Evolutionary conservation across 176 grass and related monocot species (phyloP), one percentile per base, ranked within the genome.

Genomic region (Carex cristatella): DNA sequence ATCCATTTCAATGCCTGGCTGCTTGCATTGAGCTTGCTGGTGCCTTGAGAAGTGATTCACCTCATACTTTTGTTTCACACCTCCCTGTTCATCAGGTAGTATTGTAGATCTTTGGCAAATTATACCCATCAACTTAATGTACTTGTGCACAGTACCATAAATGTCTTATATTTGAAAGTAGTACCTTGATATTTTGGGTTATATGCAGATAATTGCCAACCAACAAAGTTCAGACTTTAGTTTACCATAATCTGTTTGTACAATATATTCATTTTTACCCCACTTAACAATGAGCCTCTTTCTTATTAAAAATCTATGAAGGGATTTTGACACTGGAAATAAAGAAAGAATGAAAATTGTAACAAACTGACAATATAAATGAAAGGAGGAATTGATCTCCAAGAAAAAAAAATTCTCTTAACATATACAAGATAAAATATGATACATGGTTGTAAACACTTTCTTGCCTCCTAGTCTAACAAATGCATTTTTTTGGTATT

Each of bases 1-100:
- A 98, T 86, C 93, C 95, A 72, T 98, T 98, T 82, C 95, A 98
- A 84, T 98, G 95, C 83, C 88, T 97, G 85, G 94, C 95, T 65
- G 86, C 95, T 72, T 98, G 92, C 65, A 93, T 94, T 67, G 89
- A 98, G 85, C 93, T 98, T 80, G 85, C 82, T 84, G 85, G 90
- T 62, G 91, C 93, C 75, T 91, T 98, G 55, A 90, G 88, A 87
- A 91, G 89, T 87, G 80, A 85, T 65, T 91, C 85, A 51, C 91
- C 95, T 79, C 77, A 90, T 37, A 56, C 3, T 84, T 69, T 81
- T 80, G 83, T 94, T 59, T 98, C 95, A 62, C 89, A 93, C 80
- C 80, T 98, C 65, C 95, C 92, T 65, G 90, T 98, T 86, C 95
- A 98, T 98, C 95, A 98, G 95, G 95, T 94, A 87, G 61, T 19